These are phyloP conservation scores for Helichrysum umbraculigerum DNA, from an alignment of 129 eudicot species.

Conservation along the genomic window DNA sequence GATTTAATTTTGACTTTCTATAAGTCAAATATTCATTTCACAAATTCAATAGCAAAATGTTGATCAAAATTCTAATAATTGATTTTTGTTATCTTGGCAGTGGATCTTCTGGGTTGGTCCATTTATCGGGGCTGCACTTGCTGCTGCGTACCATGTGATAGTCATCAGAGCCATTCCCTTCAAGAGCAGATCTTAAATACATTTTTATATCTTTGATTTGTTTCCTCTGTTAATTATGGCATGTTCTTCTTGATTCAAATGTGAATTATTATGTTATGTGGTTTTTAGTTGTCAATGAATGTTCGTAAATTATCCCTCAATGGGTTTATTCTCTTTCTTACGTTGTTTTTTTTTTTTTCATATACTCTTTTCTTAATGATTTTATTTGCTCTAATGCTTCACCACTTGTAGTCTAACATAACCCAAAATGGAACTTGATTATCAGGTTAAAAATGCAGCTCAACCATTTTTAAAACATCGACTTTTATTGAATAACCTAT, in stretches of 20 bases:
- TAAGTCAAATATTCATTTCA: conserved; percentile 12
- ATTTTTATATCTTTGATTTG: conserved; percentile 9
- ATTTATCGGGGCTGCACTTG: conserved; percentile 69
- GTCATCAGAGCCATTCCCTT: conserved; percentile 70
- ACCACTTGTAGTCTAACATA: too few relatives aligned
- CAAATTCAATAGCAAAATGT: not conserved
- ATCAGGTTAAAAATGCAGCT: too few relatives aligned
- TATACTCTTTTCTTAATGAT: not conserved
- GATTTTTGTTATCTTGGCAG: conserved; percentile 31
- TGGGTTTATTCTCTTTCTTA: not conserved
- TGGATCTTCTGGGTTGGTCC: conserved; percentile 84
- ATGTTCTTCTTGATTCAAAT: conserved; percentile 5
- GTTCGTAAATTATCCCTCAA: not conserved
- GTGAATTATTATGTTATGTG: conserved; percentile 23
- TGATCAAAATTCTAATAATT: not conserved
- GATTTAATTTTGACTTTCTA: conserved; percentile 7
- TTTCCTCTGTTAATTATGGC: conserved; percentile 17
- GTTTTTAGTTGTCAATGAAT: not conserved
- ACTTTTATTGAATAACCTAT: too few relatives aligned
- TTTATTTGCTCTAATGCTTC: not conserved
- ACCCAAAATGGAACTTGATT: too few relatives aligned
- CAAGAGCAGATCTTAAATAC: conserved; percentile 45
- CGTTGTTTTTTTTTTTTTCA: not conserved
- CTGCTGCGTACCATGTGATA: conserved; percentile 58
- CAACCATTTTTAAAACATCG: too few relatives aligned